Base-by-base conservation (phyloP, 306 rosid genomes). In the Rosa multiflora region DNA sequence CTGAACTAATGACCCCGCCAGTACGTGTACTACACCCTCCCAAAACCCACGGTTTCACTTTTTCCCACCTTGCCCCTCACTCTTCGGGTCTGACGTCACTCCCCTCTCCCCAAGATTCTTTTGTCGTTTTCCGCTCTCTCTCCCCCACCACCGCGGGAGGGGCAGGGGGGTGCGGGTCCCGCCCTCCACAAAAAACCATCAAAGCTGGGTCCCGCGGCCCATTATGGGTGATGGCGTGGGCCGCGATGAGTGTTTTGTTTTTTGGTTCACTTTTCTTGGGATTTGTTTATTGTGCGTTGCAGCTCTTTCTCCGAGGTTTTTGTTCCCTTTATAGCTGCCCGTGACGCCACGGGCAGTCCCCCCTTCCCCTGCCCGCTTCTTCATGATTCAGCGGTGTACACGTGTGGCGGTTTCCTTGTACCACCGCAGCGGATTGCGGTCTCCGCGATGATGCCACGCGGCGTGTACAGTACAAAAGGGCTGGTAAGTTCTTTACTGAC, bases 21-120 rank as follows among this genome's bases (percentile, higher is more conserved):
- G 75, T 21, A 59, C 70, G 32, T 49, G 71, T 80, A 80, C 74
- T 46, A 23, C 79, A 79, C 44, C 43, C 74, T 55, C 78, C 69
- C 69, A 11, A 66, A 74, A 82, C 88, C 91, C 86, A 79, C 82
- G 90, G 94, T 86, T 82, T 91, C 87, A n/a, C 90, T 39, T 80
- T 86, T 78, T 44, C 86, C 88, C 83, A 68, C 87, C 89, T 85
- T 86, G 81, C 85, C 82, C 85, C 82, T 77, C 85, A 83, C 82
- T 83, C 80, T 32, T 26, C 0, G 13, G 37, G 37, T 32, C 40
- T 80, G 79, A 85, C 87, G 87, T 84, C 90, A 87, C 70, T 2
- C 17, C 0, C 14, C 37, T 2, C 37, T 2, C 37, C 37, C 37
- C 37, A 32, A 32, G 37, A 85, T 86, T 84, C 88, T 85, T 83